Evolutionary conservation across 345 rosid genomes (phyloP), one percentile per base, ranked within the genome.

Genomic region (Lepidium sativum): DNA sequence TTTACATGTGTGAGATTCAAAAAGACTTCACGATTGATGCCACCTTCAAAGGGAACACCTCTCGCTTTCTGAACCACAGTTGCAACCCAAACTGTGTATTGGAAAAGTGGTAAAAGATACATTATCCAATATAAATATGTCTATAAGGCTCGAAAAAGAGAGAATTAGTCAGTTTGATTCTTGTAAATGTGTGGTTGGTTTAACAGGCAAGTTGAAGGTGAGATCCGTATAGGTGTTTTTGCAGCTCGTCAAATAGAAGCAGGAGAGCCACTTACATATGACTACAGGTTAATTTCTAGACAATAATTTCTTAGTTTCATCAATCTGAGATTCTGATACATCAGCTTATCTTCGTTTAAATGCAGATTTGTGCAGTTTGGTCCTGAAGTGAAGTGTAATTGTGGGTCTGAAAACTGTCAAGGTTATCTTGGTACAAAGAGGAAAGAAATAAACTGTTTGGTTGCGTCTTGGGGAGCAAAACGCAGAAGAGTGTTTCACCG

Each of bases 21-120:
- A 94, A 87, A 71, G 95, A 94, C 71, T 90, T 94, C 74, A 90
- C 92, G 17, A 94, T 92, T 77, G 99, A 92, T 80, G 99, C 99
- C 58, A 92, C 96, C 45, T 92, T 87, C 73, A 92, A 90, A 75
- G 99, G 96, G 69, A 92, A 92, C 63, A 40, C 79, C 57, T 92
- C 97, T 56, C 96, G 99, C 16, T 92, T 92, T 76, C 81, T 92
- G 48, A 92, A 92, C 70, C 99, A 92, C 80, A 78, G 97, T 67
- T 92, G 99, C 75, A 66, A 81, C 60, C 97, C 99, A 60, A 92
- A 90, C 75, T 87, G 99, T 70, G 43, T 84, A 47, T 49, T 92
- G 72, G 97, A 87, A 51, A 92, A 92, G 72, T 92, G 99, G 99
- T 74, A 62, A 74, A 33, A 0, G 34, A n/a, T n/a, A 32, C 6